Evolutionary conservation across 163 green algal species (phyloP), one percentile per base, ranked within the genome.

Genomic region (Chlorella variabilis): DNA sequence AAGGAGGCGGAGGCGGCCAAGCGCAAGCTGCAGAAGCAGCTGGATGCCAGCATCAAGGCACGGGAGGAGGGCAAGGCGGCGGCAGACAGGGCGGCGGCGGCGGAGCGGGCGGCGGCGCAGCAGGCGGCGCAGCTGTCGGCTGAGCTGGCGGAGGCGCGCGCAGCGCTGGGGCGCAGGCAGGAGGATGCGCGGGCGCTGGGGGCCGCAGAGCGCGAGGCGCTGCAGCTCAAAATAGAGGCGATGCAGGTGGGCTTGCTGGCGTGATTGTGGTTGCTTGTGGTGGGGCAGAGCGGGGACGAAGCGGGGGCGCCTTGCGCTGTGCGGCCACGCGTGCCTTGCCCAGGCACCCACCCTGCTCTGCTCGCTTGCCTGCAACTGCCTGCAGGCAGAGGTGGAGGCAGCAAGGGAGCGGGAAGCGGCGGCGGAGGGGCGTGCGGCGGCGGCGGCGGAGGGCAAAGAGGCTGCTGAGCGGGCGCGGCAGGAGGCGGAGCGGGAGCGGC

Each of bases 171-270:
- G 54, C 34, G 18, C 36, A 54, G 25, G 71, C 54, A 69, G 38
- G 71, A 69, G 38, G 71, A 79, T 59, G 71, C 71, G 13, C 54
- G 71, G 34, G 54, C 54, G 71, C 71, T 79, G 54, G 71, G 71
- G 27, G 54, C 54, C 1, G 71, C 71, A 11, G 71, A 79, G 54
- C 25, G 36, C 3, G 71, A 79, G n/a, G 71, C 71, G 27, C 54
- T 79, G 34, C 38, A 56, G 49, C 54, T 79, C 13, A 56, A 17
- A 36, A 45, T 70, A 29, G 54, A 41, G 25, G 71, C 71, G 15
- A 41, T 69, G 34, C 71, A 77, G 69, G 69, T 74, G 63, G 27
- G 66, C 25, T 29, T 23, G 21, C 20, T 29, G 21, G 4, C 29
- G 38, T 54, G 36, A 8, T 69, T 27, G 31, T 69, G 29, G 3